phyloP scores from a whole-genome alignment of 108 stramenopile genomes.

The Hondaea fermentalgiana region DNA sequence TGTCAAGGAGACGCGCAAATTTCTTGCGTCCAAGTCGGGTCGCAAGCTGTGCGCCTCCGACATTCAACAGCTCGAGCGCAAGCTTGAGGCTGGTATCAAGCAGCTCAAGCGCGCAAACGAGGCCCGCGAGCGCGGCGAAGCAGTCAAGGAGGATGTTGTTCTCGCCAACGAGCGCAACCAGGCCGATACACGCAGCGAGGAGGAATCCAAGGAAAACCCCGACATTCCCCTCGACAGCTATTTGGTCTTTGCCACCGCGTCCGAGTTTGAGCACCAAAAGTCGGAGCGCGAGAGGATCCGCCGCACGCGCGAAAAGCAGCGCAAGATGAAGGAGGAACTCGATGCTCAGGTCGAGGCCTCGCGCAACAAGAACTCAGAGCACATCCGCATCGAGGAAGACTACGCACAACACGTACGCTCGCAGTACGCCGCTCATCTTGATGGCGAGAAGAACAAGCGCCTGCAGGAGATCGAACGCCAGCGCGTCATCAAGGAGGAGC shows the following conservation, averaged over 20 bases:
- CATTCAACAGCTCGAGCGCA: conserved; percentile 9
- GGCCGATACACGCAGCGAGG: background rate
- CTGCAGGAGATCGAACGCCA: background rate
- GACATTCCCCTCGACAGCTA: conserved; percentile 19
- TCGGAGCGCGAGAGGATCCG: background rate
- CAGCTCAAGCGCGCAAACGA: background rate
- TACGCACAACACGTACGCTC: background rate
- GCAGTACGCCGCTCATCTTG: background rate
- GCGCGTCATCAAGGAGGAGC: background rate
- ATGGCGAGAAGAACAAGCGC: background rate
- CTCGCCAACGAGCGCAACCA: background rate
- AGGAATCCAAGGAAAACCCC: background rate
- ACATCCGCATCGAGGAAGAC: background rate
- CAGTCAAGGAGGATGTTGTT: background rate
- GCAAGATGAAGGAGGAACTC: background rate
- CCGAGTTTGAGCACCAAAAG: background rate
- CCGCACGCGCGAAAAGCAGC: background rate
- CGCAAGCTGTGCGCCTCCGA: background rate
- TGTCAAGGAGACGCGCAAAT: background rate
- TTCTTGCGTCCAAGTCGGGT: background rate
- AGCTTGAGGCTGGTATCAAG: background rate
- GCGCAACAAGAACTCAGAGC: background rate
- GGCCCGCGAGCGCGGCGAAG: background rate
- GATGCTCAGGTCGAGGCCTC: background rate
- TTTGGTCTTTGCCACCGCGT: background rate